Conservation (phyloP, 495 filamentous ascomycete genomes). For the Penicillium odoratum region DNA sequence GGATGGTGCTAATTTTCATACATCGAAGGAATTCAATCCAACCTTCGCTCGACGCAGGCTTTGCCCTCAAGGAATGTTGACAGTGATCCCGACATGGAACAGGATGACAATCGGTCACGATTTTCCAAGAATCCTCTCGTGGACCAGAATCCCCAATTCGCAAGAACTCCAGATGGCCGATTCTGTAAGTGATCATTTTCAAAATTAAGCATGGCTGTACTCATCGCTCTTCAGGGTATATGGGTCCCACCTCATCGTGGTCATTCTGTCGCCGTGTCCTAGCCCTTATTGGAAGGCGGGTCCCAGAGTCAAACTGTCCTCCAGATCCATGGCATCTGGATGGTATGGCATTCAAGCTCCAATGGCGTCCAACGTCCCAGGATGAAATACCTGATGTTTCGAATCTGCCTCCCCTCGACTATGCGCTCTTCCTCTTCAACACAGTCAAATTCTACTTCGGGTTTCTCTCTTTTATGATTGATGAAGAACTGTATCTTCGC, state of each 20-base stretch:
- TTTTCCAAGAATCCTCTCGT: conserved; percentile 34
- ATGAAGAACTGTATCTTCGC: conserved; percentile 34
- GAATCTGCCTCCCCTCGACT: conserved; percentile 36
- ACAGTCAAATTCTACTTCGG: conserved; percentile 42
- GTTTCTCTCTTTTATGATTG: conserved; percentile 39
- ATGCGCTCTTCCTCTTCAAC: conserved; percentile 39
- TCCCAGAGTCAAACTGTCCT: conserved; percentile 27
- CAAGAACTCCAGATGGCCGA: conserved; percentile 29
- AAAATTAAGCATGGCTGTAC: neutral
- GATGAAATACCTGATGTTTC: conserved; percentile 33
- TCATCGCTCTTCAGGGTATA: conserved; percentile 21
- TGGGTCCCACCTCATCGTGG: conserved; percentile 38
- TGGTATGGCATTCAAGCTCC: conserved; percentile 38
- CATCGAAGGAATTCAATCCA: conserved; percentile 8
- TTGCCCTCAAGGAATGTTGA: neutral
- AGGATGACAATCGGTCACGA: conserved; percentile 22
- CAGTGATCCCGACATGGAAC: conserved; percentile 11
- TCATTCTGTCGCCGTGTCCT: conserved; percentile 36
- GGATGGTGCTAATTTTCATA: neutral
- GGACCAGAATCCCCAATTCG: conserved; percentile 31
- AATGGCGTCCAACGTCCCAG: conserved; percentile 32
- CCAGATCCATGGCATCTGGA: conserved; percentile 37
- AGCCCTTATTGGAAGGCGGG: conserved; percentile 27
- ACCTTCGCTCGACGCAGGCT: conserved; percentile 6
- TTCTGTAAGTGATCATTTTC: conserved; percentile 22